Evolutionary conservation across 2,329 filamentous ascomycete species (phyloP).

Genomic region (Aspergillus calidoustus): DNA sequence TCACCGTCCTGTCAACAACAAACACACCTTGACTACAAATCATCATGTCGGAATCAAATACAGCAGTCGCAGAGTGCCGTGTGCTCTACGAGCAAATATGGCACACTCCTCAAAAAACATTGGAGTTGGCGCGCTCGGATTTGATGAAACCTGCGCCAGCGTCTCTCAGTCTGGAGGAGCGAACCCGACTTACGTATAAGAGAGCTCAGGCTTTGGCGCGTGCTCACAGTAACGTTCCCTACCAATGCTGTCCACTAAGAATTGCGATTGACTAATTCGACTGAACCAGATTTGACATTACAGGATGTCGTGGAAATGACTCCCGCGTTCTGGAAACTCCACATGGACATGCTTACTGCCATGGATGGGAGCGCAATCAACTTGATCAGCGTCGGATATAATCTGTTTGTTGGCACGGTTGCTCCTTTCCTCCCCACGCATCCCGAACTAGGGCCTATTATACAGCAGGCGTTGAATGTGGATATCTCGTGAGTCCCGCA

Average conservation of each 20-base stretch:
- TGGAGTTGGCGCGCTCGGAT: not conserved
- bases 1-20: not conserved
- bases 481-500: not conserved
- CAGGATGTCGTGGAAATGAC: constrained; percentile 30
- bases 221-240: not conserved
- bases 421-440: constrained; percentile 4
- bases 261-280: too few relatives aligned
- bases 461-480: not conserved
- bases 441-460: not conserved
- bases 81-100: not conserved
- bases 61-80: not conserved
- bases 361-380: constrained; percentile 13
- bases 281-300: not conserved
- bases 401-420: constrained; percentile 20
- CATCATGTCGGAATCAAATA: not conserved
- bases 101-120: not conserved
- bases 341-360: constrained; percentile 12
- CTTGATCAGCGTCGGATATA: constrained; percentile 15
- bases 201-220: not conserved
- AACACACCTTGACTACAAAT: not conserved
- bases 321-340: constrained; percentile 14
- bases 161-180: not conserved
- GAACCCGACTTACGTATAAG: not conserved
- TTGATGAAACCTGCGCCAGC: not conserved
- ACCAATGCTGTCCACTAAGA: too few relatives aligned